phyloP scores from a whole-genome alignment of 306 rosid genomes.

The Erythrophleum fordii region DNA sequence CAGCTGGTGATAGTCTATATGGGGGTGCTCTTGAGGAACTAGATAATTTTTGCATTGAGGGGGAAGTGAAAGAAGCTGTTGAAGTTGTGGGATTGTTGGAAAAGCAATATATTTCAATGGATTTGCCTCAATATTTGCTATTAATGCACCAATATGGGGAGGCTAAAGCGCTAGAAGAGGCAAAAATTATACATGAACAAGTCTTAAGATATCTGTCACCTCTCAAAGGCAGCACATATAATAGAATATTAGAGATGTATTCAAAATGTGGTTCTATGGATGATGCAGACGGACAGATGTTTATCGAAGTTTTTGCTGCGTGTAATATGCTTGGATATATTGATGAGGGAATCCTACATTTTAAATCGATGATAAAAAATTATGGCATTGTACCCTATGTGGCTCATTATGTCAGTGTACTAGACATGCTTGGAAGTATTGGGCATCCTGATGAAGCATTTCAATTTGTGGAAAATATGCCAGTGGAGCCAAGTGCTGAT shows the following conservation, averaged over 20 bases:
- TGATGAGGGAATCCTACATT: conserved; percentile 72
- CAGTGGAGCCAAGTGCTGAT: conserved; percentile 62
- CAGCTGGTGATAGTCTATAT: conserved; percentile 37
- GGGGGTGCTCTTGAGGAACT: conserved; percentile 63
- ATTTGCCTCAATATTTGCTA: conserved; percentile 53
- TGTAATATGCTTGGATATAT: conserved; percentile 67
- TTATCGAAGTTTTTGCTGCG: conserved; percentile 67
- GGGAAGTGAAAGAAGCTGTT: conserved; percentile 76
- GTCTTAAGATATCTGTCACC: conserved; percentile 51
- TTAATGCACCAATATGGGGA: conserved; percentile 70
- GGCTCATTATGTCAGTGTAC: conserved; percentile 66
- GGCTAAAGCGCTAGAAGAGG: conserved; percentile 66
- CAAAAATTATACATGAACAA: conserved; percentile 58
- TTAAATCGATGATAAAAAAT: conserved; percentile 68
- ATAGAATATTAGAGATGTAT: conserved; percentile 77
- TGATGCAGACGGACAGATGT: conserved; percentile 78
- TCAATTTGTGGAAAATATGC: conserved; percentile 75
- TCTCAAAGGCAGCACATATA: conserved; percentile 60
- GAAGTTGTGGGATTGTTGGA: conserved; percentile 59
- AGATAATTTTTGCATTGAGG: conserved; percentile 63
- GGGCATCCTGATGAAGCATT: conserved; percentile 82
- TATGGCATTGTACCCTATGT: conserved; percentile 67
- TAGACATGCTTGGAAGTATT: conserved; percentile 75
- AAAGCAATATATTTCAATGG: conserved; percentile 52
- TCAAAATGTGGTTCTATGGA: conserved; percentile 77